Base-by-base conservation (phyloP, 257 asterid genomes). In the Mitragyna speciosa region DNA sequence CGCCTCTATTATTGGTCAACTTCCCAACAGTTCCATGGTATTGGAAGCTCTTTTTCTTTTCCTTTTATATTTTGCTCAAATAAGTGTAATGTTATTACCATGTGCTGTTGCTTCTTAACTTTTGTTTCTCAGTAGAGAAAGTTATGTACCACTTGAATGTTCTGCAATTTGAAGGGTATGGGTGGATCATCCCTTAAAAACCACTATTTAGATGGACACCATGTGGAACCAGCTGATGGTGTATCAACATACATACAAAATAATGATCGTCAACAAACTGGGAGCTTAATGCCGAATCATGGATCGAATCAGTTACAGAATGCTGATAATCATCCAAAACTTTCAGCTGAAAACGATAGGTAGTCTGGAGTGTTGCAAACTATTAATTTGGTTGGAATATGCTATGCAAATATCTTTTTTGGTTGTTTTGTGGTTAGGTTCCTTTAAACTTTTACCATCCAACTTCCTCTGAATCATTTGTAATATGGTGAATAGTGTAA, bases 1-100 rank as follows among this genome's bases (percentile, higher is more conserved):
- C 85, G 82, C 87, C 74, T 87, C 83, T 68, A 79, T 79, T 47
- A 83, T 81, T 83, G 80, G 83, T 78, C 93, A 89, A 83, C 76
- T 83, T 78, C 91, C 95, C 47, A 82, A 87, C 81, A 89, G 90
- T 84, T 86, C 94, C 73, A 80, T 78, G 97, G 99, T 92, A 89
- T 65, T 76, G 30, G 36, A 48, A 80, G 19, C 70, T 82, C 66
- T 73, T 49, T 65, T 80, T 79, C 56, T 74, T 74, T 20, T 7
- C 33, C 48, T 45, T 76, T 59, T 43, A 39, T 58, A 81, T 66
- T 73, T 70, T 19, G 28, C 76, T 54, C 43, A 65, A 41, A 17
- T 31, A 51, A 64, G 28, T 59, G 12, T 36, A 9, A 75, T 77
- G n/a, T 47, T 12, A 14, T 39, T 12, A 19, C 59, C 67, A 16